Evolutionary conservation across 2,329 filamentous ascomycete genomes (phyloP).

Genomic region (Aspergillus eucalypticola): DNA sequence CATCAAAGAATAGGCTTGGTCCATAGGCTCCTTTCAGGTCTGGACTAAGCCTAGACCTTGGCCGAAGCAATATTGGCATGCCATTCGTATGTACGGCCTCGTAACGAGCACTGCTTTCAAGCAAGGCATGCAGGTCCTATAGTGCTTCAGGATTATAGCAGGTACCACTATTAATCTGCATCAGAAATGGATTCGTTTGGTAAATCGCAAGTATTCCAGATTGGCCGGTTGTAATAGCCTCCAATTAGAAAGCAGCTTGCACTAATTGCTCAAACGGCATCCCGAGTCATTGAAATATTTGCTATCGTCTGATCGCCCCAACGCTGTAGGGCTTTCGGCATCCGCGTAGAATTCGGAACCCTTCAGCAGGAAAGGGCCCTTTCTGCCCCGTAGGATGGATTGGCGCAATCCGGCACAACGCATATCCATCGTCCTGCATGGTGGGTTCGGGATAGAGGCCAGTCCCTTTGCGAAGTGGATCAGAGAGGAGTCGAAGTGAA

Average conservation of each 20-base stretch:
- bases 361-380: too few species aligned
- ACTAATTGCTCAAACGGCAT: not conserved
- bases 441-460: not conserved
- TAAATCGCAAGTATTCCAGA: not conserved
- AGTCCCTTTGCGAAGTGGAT: not conserved
- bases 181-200: not conserved
- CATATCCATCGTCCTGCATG: not conserved
- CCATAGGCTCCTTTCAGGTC: not conserved
- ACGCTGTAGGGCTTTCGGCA: too few species aligned
- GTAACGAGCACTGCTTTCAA: not conserved
- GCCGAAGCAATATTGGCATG: not conserved
- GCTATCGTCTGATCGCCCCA: not conserved
- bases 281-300: not conserved
- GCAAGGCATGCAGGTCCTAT: not conserved
- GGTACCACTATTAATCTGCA: not conserved
- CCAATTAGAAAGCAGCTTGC: not conserved
- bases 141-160: not conserved
- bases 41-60: not conserved
- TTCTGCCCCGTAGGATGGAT: too few species aligned
- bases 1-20: not conserved
- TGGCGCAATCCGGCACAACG: too few species aligned
- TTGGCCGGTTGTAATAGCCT: not conserved
- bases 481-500: not conserved
- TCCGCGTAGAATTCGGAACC: too few species aligned
- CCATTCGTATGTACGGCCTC: not conserved